phyloP scores from a whole-genome alignment of 257 asterid genomes.

The Solanum pinnatisectum region DNA sequence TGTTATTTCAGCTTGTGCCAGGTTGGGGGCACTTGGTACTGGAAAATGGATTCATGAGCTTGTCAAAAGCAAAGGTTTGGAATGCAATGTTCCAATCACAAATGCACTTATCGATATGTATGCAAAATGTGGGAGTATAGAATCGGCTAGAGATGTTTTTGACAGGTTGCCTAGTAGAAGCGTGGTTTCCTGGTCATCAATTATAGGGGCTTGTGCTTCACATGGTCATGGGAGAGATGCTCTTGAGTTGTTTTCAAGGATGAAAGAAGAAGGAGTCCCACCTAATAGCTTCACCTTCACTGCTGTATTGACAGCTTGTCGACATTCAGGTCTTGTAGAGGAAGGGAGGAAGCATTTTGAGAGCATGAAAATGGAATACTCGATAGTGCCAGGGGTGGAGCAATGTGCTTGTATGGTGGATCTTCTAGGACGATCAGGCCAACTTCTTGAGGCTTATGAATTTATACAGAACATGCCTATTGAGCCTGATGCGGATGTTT shows the following conservation, averaged over 20 bases:
- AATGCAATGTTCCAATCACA: conserved; percentile 1
- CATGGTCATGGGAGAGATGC: conserved; percentile 13
- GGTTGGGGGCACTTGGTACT: conserved; percentile 7
- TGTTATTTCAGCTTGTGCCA: conserved; percentile 15
- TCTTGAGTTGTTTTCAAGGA: conserved; percentile 1
- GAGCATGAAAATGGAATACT: conserved; percentile 7
- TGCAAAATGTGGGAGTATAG: conserved; percentile 15
- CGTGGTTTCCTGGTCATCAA: conserved; percentile 11
- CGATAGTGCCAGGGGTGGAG: conserved; percentile 5
- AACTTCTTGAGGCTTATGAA: conserved; percentile 8
- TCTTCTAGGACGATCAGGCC: conserved; percentile 12
- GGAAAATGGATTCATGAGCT: conserved; percentile 12
- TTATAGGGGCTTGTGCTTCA: conserved; percentile 11
- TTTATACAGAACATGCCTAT: conserved; percentile 9
- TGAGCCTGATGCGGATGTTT: conserved; percentile 3
- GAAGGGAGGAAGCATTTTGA: conserved; percentile 13
- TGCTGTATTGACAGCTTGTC: conserved; percentile 13
- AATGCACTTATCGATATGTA: conserved; percentile 16
- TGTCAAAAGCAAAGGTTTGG: conserved; percentile 1
- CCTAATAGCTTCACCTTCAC: conserved; percentile 11
- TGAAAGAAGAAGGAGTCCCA: conserved; percentile 8
- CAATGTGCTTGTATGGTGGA: conserved; percentile 8
- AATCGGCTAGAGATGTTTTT: conserved; percentile 4
- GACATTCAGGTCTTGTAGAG: conserved; percentile 11
- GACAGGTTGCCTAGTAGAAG: neutral